These are phyloP conservation scores for Lactarius tabidus DNA, from an alignment of 768 basidiomycete genomes.

Conservation along the genomic window DNA sequence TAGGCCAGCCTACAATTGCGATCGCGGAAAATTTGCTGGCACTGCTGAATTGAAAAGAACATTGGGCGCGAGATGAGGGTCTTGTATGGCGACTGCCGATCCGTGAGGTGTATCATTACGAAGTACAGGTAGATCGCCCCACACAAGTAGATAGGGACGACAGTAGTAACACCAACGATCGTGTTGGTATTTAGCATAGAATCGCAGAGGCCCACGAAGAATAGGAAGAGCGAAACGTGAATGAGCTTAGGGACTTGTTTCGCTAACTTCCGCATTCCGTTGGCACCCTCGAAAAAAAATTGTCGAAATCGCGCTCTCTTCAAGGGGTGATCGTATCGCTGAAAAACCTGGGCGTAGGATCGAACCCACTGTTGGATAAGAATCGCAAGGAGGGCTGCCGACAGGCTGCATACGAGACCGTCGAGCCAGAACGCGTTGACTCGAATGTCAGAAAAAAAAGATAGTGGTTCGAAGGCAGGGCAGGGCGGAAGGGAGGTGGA, in stretches of 20 bases:
- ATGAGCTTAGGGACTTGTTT: no score
- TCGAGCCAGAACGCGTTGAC: conserved; percentile 42
- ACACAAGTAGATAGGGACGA: conserved; percentile 13
- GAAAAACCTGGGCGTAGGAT: no score
- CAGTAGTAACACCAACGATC: conserved; percentile 6
- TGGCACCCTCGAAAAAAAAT: no score
- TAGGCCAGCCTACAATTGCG: not conserved
- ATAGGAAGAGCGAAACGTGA: no score
- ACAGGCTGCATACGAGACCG: conserved; percentile 37
- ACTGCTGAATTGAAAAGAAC: conserved; percentile 11
- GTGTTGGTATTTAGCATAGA: conserved; percentile 34
- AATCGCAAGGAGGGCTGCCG: conserved; percentile 42
- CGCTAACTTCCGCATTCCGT: no score
- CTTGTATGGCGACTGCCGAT: conserved; percentile 20
- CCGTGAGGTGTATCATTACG: not conserved
- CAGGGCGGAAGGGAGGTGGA: not conserved
- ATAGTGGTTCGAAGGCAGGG: conserved; percentile 26
- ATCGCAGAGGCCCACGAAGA: no score
- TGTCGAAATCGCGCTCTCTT: no score
- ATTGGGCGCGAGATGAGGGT: conserved; percentile 8
- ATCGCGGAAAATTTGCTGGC: not conserved
- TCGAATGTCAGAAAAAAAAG: conserved; percentile 37
- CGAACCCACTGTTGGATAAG: no score
- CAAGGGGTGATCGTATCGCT: no score
- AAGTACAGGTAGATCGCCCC: conserved; percentile 16